Percentiles rank a stretch among this genome's conserved stretches.
These are phyloP conservation scores for Prunus kanzakura DNA, from an alignment of 306 rosid genomes.

Conservation along the genomic window DNA sequence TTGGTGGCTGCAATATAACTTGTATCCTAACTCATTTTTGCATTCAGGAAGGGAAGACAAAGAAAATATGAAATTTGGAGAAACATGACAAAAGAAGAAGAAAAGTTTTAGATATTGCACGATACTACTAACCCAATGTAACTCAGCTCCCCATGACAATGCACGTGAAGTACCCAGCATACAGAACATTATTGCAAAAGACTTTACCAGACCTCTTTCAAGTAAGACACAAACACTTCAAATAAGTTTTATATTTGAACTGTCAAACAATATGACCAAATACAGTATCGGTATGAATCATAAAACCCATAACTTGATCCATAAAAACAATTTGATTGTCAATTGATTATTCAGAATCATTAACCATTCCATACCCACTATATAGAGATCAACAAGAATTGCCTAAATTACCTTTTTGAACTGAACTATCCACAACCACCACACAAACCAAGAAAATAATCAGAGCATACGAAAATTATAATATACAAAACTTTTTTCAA, in stretches of 20 bases:
- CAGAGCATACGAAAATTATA: not conserved
- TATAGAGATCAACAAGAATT: conserved; percentile 16
- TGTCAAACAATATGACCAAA: not conserved
- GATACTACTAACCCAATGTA: too few species aligned
- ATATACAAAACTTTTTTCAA: not conserved
- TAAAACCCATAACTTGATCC: not conserved
- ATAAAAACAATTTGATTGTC: not conserved
- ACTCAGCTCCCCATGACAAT: too few species aligned
- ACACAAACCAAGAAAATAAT: not conserved
- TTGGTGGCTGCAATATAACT: not conserved
- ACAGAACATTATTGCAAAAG: too few species aligned
- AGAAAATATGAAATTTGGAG: too few species aligned
- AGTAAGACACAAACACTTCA: too few species aligned
- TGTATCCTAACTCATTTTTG: not conserved
- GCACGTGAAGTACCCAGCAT: too few species aligned
- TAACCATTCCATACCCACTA: not conserved
- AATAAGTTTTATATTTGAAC: too few species aligned
- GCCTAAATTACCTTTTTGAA: not conserved
- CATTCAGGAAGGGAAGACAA: too few species aligned
- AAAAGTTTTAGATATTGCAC: too few species aligned
- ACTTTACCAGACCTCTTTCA: too few species aligned
- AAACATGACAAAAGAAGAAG: too few species aligned
- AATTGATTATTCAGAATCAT: not conserved
- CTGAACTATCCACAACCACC: not conserved
- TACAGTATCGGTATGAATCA: not conserved